Base-by-base conservation (phyloP, 1,284 basidiomycete genomes). In the Ceratobasidium sp. region DNA sequence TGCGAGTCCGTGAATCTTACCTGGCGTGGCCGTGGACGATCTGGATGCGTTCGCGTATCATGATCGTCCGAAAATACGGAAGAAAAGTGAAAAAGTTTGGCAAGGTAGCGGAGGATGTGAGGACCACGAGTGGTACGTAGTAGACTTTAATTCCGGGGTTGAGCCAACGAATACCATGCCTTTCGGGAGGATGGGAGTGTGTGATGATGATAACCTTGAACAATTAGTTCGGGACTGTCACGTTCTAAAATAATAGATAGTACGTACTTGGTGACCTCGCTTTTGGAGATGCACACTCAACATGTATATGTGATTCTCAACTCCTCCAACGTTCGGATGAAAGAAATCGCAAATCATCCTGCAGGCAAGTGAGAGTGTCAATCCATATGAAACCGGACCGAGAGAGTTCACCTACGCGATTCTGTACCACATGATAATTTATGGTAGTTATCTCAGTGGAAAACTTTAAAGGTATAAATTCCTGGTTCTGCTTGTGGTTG, bases 291-390 rank as follows among this genome's bases (percentile, higher is more conserved):
- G 91, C n/a, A 92, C 90, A 77, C 92, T 90, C 48, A 98, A 87
- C 89, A 94, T 95, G 84, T 96, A 98, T 65, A 99, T 97, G 83
- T 99, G 96, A 77, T 91, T 97, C 83, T 99, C 98, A 29, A 99
- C 97, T 14, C 98, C 98, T 29, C 98, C 98, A 1, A 98, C 92
- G 77, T 91, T 89, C 0, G 97, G 97, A 81, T 95, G 92, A 85
- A 99, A 99, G 85, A 99, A 99, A 83, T 99, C 97, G 62, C 92
- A 95, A 60, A 99, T 90, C 94, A 99, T 96, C 31, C 95, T 97
- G 74, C 14, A 33, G 47, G n/a, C n/a, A n/a, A n/a, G n/a, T n/a
- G n/a, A n/a, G n/a, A n/a, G n/a, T n/a, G n/a, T n/a, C n/a, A n/a
- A n/a, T n/a, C n/a, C n/a, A n/a, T n/a, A n/a, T n/a, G n/a, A n/a